Base-by-base conservation (phyloP, 495 filamentous ascomycete genomes). In the Neurospora sp. region DNA sequence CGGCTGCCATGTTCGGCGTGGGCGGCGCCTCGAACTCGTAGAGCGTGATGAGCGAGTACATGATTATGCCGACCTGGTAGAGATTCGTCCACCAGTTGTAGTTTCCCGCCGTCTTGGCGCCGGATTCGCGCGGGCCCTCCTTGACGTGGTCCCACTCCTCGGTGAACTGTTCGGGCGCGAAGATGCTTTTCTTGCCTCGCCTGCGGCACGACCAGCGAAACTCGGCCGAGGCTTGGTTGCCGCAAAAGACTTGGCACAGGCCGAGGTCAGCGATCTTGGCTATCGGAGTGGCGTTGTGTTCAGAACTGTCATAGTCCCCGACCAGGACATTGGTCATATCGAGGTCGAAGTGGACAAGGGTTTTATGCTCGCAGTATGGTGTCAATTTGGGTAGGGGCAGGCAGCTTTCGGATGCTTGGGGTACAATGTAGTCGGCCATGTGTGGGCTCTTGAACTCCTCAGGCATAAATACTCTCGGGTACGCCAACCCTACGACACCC, bases 91-190 rank as follows among this genome's bases (percentile, higher is more conserved):
- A 71, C 61, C 69, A 73, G 41, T 69, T 71, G 61, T 69, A 75
- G 20, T 73, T 73, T 0, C 72, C 74, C 12, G 74, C 74, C 27
- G 41, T 70, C 22, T 38, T 14, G n/a, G 71, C 31, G 20, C 18
- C 27, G 22, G 38, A n/a, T 18, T n/a, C 59, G 14, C 4, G 5
- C 8, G 72, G 74, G 48, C 27, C 14, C 1, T 39, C 39, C 39
- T 71, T 59, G 18, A 75, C 9, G 22, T 69, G 71, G 65, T 75
- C 74, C 74, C 74, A 73, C 71, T 75, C 74, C 38, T 75, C 69
- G 31, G 72, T 59, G 40, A 69, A 69, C 70, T 75, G 74, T 27
- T 75, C 72, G 31, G 72, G 69, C 20, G 71, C 61, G 14, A 12
- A 61, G 38, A 46, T 11, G 18, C n/a, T 6, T 3, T 3, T 5